phyloP scores from a whole-genome alignment of 192 early-diverging fungal genomes.

The Gonapodya sp. region DNA sequence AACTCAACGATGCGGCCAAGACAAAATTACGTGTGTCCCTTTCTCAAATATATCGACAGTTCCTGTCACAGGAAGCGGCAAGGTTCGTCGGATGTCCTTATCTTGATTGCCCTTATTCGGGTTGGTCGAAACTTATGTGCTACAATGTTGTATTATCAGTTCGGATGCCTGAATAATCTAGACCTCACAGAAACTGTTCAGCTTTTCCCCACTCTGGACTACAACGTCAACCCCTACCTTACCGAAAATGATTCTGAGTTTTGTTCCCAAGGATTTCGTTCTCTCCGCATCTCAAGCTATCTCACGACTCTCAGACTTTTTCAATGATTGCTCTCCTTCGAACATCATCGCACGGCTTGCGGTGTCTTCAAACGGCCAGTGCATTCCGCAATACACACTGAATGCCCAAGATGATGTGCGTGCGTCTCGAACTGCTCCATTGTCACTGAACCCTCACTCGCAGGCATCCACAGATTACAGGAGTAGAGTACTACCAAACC shows the following conservation, averaged over 20 bases:
- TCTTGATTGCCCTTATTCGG: too few relatives aligned
- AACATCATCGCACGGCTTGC: not conserved
- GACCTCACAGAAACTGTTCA: not conserved
- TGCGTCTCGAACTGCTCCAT: too few relatives aligned
- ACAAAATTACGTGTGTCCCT: not conserved
- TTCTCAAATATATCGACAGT: not conserved
- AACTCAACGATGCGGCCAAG: not conserved
- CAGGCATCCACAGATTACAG: not conserved
- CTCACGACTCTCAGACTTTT: too few relatives aligned
- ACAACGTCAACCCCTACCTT: not conserved
- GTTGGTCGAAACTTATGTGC: too few relatives aligned
- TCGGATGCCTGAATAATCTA: not conserved
- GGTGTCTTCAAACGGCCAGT: not conserved
- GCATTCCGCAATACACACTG: not conserved
- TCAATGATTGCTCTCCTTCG: too few relatives aligned
- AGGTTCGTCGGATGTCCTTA: too few relatives aligned
- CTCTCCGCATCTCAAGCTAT: too few relatives aligned
- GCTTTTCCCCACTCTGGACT: not conserved
- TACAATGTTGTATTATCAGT: too few relatives aligned
- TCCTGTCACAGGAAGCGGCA: not conserved
- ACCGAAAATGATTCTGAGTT: not conserved
- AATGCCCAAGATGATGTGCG: not conserved
- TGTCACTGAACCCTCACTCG: not conserved
- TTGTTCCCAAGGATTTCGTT: too few relatives aligned
- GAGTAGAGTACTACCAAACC: not conserved